These are phyloP conservation scores for Xylaria sp. DNA, from an alignment of 2,329 filamentous ascomycete genomes.

Conservation along the genomic window DNA sequence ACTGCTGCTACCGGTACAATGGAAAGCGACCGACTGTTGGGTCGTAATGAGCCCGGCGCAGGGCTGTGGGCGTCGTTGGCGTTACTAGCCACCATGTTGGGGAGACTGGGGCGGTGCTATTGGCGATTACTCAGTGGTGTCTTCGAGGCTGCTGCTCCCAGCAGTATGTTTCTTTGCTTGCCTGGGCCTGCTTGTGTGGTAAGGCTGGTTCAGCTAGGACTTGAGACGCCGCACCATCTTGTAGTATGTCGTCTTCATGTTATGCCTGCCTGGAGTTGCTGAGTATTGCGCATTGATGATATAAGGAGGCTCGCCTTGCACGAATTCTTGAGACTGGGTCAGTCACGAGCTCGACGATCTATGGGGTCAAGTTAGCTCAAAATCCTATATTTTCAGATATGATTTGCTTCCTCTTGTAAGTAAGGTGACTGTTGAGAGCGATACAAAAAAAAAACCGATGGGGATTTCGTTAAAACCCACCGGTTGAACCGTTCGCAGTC, in stretches of 20 bases:
- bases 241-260: not conserved
- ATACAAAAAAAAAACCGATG: conserved; percentile 2
- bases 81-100: conserved; percentile 8
- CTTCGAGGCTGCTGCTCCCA: conserved; percentile 14
- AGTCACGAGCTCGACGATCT: not conserved
- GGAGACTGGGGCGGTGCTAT: conserved; percentile 4
- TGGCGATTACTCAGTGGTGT: not conserved
- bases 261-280: not conserved
- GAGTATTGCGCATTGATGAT: not conserved
- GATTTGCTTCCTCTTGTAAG: not conserved
- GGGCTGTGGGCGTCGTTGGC: conserved; percentile 2
- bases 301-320: not conserved
- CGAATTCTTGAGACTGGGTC: not conserved
- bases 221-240: conserved; percentile 25
- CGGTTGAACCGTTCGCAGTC: not conserved
- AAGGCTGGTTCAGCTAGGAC: conserved; percentile 40
- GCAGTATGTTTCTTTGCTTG: conserved; percentile 21
- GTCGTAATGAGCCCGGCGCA: conserved; percentile 4
- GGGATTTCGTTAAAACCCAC: conserved; percentile 2
- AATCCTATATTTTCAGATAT: not conserved
- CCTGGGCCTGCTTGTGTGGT: conserved; percentile 24
- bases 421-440: not conserved
- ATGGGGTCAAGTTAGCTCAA: not conserved
- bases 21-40: conserved; percentile 18
- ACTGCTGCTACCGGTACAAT: conserved; percentile 8